A percentile compares a stretch with the other conserved stretches of the same genome.
These are phyloP conservation scores for Suhomyces taliae DNA, from an alignment of 1,139 yeast genomes.

Conservation along the genomic window DNA sequence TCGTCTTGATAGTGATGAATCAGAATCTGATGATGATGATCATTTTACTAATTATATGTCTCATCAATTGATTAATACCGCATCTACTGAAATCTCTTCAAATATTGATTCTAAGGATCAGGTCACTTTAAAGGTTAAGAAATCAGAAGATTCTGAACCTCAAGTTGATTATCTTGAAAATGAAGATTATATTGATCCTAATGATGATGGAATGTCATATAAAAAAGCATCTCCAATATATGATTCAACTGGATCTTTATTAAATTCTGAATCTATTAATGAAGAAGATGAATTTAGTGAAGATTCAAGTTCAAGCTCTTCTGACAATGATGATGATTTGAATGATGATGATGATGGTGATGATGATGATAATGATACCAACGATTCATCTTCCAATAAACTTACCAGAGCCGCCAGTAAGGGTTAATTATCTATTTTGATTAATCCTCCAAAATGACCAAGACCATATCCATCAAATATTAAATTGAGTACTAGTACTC, in stretches of 20 bases:
- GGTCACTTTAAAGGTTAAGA: neutral
- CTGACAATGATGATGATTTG: constrained; percentile 32
- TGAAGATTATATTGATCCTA: constrained; percentile 75
- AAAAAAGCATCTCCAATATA: constrained; percentile 65
- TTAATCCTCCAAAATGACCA: too few species aligned
- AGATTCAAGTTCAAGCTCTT: constrained; percentile 30
- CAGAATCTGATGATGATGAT: constrained; percentile 30
- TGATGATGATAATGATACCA: constrained; percentile 14
- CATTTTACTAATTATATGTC: constrained; percentile 80
- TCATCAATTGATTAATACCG: constrained; percentile 66
- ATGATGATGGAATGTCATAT: constrained; percentile 78
- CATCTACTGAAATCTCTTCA: constrained; percentile 57
- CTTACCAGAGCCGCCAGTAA: constrained; percentile 47
- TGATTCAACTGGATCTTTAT: constrained; percentile 40
- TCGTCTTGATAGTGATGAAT: constrained; percentile 22
- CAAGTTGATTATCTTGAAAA: constrained; percentile 26
- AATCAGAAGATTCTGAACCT: neutral
- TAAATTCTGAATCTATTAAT: constrained; percentile 14
- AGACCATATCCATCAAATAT: too few species aligned
- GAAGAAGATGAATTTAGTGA: constrained; percentile 31
- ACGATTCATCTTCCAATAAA: constrained; percentile 22
- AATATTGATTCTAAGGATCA: constrained; percentile 19
- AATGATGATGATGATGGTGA: constrained; percentile 20
- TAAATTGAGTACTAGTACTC: neutral
- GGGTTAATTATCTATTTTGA: constrained; percentile 19